These are phyloP conservation scores for Rhizophora apiculata DNA, from an alignment of 345 rosid species.

Conservation along the genomic window DNA sequence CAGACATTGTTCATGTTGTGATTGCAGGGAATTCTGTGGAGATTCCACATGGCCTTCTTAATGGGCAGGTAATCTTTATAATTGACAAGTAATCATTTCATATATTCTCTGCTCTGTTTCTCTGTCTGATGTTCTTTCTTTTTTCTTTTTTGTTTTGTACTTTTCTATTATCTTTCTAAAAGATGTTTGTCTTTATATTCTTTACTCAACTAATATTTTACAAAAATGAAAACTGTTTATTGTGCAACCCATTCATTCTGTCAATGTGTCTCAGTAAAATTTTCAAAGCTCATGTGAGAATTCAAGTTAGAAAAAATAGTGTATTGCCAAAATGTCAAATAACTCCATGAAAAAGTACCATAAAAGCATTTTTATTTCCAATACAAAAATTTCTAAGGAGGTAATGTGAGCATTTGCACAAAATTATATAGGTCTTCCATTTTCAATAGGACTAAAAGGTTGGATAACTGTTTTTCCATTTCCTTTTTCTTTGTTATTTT, in stretches of 20 bases:
- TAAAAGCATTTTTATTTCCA: too few relatives aligned
- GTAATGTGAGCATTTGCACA: too few relatives aligned
- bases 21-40: constrained; percentile 95
- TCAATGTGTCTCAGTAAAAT: too few relatives aligned
- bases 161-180: background rate
- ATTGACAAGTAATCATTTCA: background rate
- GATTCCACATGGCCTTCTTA: constrained; percentile 63
- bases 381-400: too few relatives aligned
- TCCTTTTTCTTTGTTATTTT: background rate
- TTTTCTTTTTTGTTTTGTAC: background rate
- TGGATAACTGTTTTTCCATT: background rate
- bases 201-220: too few relatives aligned
- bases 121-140: background rate
- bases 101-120: background rate
- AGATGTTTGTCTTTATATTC: too few relatives aligned
- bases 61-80: constrained; percentile 54
- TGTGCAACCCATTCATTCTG: too few relatives aligned
- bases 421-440: background rate
- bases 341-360: too few relatives aligned
- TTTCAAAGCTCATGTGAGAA: too few relatives aligned
- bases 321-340: too few relatives aligned
- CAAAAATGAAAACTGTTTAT: too few relatives aligned
- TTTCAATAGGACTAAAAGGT: background rate
- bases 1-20: constrained; percentile 78
- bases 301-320: too few relatives aligned